Percentiles rank a stretch among this genome's conserved stretches.
Evolutionary conservation across 805 yeast species (phyloP).

Genomic region (Candida hispaniensis): DNA sequence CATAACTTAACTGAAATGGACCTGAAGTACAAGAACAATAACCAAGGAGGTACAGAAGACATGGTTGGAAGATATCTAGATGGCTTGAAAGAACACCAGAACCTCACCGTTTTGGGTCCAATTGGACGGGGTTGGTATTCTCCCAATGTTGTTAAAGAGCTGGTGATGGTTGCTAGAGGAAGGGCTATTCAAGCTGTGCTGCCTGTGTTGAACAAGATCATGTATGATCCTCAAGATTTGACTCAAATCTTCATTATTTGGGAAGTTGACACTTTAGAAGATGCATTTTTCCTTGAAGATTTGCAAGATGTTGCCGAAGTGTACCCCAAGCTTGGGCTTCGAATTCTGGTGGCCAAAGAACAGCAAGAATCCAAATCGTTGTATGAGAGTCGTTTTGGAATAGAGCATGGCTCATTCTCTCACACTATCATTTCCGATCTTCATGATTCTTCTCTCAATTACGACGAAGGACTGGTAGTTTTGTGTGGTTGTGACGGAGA

Average conservation of each 20-base stretch:
- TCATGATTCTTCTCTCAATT: constrained; percentile 2
- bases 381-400: constrained; percentile 11
- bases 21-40: constrained; percentile 14
- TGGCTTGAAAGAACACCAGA: constrained; percentile 15
- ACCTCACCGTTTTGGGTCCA: constrained; percentile 12
- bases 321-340: constrained; percentile 9
- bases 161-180: constrained; percentile 7
- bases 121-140: constrained; percentile 13
- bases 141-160: constrained; percentile 14
- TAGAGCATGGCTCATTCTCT: constrained; percentile 6
- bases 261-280: constrained; percentile 9
- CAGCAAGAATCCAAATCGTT: constrained; percentile 1
- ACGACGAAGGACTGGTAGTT: constrained; percentile 9
- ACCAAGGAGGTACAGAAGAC: constrained; percentile 12
- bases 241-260: constrained; percentile 11
- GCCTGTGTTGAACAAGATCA: constrained; percentile 12
- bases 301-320: constrained; percentile 9
- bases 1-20: constrained; percentile 9
- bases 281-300: constrained; percentile 11
- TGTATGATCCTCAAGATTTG: constrained; percentile 11
- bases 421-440: neutral
- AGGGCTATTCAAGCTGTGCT: constrained; percentile 14
- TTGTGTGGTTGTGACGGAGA: constrained; percentile 10
- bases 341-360: constrained; percentile 4
- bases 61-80: constrained; percentile 15